Evolutionary conservation across 441 rosid genomes (phyloP).

Genomic region (Omphalea diandra): DNA sequence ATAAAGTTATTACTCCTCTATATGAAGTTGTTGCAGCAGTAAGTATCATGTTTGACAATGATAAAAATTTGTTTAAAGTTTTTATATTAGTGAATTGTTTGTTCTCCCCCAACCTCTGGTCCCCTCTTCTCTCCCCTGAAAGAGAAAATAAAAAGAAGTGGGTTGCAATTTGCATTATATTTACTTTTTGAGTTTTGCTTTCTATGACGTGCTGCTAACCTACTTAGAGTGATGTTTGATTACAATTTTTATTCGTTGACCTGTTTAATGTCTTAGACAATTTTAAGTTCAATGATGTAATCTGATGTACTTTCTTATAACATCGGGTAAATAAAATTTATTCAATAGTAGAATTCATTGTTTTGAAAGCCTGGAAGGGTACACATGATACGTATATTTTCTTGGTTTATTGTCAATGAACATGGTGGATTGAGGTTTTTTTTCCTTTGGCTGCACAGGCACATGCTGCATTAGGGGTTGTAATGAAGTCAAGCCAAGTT

Average conservation of each 20-base stretch:
- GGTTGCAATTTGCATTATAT: background rate
- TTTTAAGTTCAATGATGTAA: background rate
- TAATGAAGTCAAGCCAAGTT: too few relatives aligned
- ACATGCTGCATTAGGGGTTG: too few relatives aligned
- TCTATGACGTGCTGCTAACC: background rate
- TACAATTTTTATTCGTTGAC: background rate
- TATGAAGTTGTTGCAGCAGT: conserved; percentile 89
- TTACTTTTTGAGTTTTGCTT: background rate
- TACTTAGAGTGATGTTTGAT: background rate
- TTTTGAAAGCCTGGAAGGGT: too few relatives aligned
- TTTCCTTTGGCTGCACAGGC: too few relatives aligned
- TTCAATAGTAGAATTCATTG: background rate
- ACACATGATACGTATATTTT: background rate
- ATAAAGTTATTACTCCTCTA: conserved; percentile 76
- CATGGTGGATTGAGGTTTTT: background rate
- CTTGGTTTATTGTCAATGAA: background rate
- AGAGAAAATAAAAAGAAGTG: background rate
- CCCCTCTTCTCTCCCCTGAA: background rate
- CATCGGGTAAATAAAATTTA: background rate
- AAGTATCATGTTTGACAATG: conserved; percentile 29
- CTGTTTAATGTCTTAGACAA: background rate
- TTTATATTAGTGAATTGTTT: background rate
- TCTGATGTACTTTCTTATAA: background rate
- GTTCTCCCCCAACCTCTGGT: background rate
- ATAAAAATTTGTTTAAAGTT: background rate